Conservation (phyloP, 805 yeast species). For the Candida silvatica region DNA sequence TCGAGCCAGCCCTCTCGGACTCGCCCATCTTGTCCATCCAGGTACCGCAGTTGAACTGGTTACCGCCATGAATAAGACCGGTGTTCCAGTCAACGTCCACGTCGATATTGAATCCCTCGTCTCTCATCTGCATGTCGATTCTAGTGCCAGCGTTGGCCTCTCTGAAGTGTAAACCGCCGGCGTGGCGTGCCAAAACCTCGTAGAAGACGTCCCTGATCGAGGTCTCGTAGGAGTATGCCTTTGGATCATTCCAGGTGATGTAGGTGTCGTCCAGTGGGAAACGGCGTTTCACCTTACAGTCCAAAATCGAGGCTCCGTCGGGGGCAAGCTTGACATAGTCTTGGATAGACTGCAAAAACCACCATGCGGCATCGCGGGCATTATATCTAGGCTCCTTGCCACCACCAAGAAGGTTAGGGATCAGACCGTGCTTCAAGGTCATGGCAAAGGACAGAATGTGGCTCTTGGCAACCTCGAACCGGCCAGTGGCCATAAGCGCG, state of each 20-base stretch:
- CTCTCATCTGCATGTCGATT: conserved; percentile 86
- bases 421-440: conserved; percentile 89
- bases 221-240: conserved; percentile 66
- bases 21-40: conserved; percentile 99
- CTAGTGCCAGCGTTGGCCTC: conserved; percentile 93
- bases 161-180: conserved; percentile 75
- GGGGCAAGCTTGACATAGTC: conserved; percentile 69
- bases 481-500: conserved; percentile 63
- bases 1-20: conserved; percentile 69
- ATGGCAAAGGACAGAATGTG: conserved; percentile 86
- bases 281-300: conserved; percentile 69
- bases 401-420: conserved; percentile 87
- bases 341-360: conserved; percentile 81
- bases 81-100: conserved; percentile 80
- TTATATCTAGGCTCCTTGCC: conserved; percentile 92
- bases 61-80: conserved; percentile 87
- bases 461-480: conserved; percentile 67
- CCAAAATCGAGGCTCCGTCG: conserved; percentile 54
- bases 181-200: conserved; percentile 84
- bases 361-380: conserved; percentile 98
- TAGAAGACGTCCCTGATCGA: conserved; percentile 69
- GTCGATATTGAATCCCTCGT: conserved; percentile 83
- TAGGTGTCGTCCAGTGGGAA: conserved; percentile 78
- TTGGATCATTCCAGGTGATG: conserved; percentile 56
- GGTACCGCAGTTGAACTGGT: conserved; percentile 90